A percentile compares a stretch with the other conserved stretches of the same genome.
These are phyloP conservation scores for Mycena haematopus DNA, from an alignment of 768 basidiomycete species.

Conservation along the genomic window DNA sequence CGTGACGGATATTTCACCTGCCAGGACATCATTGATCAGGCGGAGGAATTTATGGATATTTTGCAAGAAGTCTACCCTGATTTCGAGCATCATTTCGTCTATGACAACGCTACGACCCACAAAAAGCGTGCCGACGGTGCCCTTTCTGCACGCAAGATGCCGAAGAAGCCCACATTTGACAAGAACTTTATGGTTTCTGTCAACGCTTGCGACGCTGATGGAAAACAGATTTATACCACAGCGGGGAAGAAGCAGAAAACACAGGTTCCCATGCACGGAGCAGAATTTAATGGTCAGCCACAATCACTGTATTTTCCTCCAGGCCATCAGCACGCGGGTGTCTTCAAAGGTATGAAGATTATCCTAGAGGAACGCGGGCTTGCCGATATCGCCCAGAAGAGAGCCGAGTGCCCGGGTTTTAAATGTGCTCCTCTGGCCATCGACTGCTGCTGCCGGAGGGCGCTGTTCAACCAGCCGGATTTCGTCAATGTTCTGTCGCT, in stretches of 20 bases:
- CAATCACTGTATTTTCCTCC: too few relatives aligned
- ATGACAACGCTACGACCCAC: constrained; percentile 4
- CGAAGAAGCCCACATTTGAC: too few relatives aligned
- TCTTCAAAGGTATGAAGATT: too few relatives aligned
- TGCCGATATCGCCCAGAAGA: too few relatives aligned
- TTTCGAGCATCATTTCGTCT: constrained; percentile 1
- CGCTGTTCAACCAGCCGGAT: not conserved
- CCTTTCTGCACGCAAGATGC: not conserved
- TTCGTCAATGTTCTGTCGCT: not conserved
- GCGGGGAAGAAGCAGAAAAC: too few relatives aligned
- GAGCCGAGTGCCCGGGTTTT: not conserved
- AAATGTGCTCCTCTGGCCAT: not conserved
- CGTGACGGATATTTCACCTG: constrained; percentile 3
- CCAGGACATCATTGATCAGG: not conserved
- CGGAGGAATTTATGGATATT: not conserved
- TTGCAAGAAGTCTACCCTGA: not conserved
- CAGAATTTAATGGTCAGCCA: too few relatives aligned
- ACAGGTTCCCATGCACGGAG: too few relatives aligned
- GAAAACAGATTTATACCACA: too few relatives aligned
- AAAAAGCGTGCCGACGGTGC: not conserved
- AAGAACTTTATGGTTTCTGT: too few relatives aligned
- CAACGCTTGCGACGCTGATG: too few relatives aligned
- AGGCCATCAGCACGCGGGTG: too few relatives aligned
- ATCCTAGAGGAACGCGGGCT: too few relatives aligned
- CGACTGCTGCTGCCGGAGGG: not conserved